Evolutionary conservation across 2,329 filamentous ascomycete species (phyloP).

Genomic region (Ustulina deusta): DNA sequence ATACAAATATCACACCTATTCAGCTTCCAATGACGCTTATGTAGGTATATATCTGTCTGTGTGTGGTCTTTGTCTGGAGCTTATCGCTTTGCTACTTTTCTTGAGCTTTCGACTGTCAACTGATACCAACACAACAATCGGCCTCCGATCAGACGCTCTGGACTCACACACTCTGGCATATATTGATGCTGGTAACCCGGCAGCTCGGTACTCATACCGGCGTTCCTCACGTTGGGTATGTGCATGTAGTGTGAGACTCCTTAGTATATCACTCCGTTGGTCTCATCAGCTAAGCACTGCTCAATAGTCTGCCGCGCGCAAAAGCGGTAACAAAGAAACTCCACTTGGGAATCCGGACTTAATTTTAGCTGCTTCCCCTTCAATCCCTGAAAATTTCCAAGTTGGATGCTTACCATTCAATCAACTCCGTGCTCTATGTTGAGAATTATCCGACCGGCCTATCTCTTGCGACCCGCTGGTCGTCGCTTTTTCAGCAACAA

Average conservation of each 20-base stretch:
- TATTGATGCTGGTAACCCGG: not conserved
- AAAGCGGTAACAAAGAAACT: not conserved
- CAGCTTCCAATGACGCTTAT: not conserved
- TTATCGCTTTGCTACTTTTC: no score
- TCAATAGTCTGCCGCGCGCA: not conserved
- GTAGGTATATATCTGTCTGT: not conserved
- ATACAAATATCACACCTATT: not conserved
- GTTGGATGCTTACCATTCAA: not conserved
- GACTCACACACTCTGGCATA: not conserved
- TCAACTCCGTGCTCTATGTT: not conserved
- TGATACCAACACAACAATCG: not conserved
- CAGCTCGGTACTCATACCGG: not conserved
- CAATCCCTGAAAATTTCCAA: not conserved
- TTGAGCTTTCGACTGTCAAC: not conserved
- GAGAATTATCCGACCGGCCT: not conserved
- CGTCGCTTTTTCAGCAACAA: constrained; percentile 19
- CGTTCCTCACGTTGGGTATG: not conserved
- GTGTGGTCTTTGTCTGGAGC: not conserved
- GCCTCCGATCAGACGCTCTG: not conserved
- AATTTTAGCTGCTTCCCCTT: not conserved
- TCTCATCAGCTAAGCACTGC: not conserved
- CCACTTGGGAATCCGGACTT: not conserved
- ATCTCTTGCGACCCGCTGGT: not conserved
- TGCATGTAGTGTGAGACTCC: not conserved
- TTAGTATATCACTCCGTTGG: not conserved